Base-by-base conservation (phyloP, 106 monocot genomes). In the Dioscorea dumetorum region DNA sequence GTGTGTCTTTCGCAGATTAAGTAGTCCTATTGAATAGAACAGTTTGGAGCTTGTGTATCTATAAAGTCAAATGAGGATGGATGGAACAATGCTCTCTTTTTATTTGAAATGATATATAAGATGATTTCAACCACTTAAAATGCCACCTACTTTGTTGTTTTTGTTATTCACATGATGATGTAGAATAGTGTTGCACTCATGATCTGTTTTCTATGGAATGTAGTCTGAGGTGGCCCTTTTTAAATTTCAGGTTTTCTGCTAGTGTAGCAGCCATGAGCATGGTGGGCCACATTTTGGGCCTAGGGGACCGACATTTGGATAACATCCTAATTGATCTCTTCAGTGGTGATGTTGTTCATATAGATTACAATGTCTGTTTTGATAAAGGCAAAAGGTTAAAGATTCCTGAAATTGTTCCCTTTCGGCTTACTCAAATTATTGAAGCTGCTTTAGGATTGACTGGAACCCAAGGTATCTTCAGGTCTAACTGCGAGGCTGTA, bases 321-420 rank as follows among this genome's bases (percentile, higher is more conserved):
- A 99, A 99, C 67, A 90, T 99, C 50, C 88, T 99, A 72, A 85
- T 99, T 77, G 92, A 99, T 75, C 90, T 99, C 69, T 34, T 16
- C 60, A 82, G 69, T 33, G 97, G 97, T 60, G 92, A 99, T 69
- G 73, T 92, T 79, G 81, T 99, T 28, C 97, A 99, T 76, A 99
- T 99, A 71, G 97, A 99, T 79, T 99, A 99, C 70, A 99, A 99
- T 77, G 76, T 99, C 48, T 99, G 92, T 54, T 99, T 99, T 81
- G 97, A 93, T 59, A 99, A 99, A 76, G 97, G 97, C 33, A 84
- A 66, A 59, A 82, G 85, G 64, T 61, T 99, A 51, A 99, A 99
- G 74, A 92, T 99, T 65, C 97, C 97, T 68, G 97, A 99, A 73
- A 99, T 99, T 79, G 97, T 99, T 32, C 97, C 97, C 11, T 99